Evolutionary conservation across 305 asterid species (phyloP), one percentile per base, ranked within the genome.

Genomic region (Striga hermonthica): DNA sequence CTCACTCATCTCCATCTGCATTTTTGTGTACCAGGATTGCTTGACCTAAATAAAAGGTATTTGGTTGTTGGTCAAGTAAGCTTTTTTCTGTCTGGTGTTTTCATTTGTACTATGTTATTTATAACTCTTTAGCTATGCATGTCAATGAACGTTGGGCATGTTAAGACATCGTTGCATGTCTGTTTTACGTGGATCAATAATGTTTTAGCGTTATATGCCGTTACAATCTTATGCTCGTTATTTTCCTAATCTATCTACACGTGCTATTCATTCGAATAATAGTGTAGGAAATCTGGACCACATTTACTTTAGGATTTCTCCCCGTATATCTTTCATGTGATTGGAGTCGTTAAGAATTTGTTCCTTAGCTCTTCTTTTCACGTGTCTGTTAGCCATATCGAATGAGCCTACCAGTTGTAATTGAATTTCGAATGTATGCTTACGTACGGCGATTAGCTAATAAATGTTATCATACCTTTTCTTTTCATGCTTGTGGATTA

Each of bases 81-180:
- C 22, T 47, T 47, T 11, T n/a, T 22, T 22, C 31, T 22, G 31
- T 22, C 31, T 22, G 31, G 1, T 22, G 31, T 22, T 0, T 22
- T 22, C 31, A 22, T 0, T 22, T 22, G 31, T 22, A 22, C 31
- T 22, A 22, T 22, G 31, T 22, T 22, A 22, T 22, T 22, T 22
- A 22, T 22, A 22, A 22, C 64, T 9, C 39, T 34, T 38, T 52
- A 36, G 68, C 7, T 65, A 12, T 22, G 9, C 4, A 9, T 47
- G 22, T 16, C 35, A 2, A 12, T 16, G 38, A 41, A 44, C 31
- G 12, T 44, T 39, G 7, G 6, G 41, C 48, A 11, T 22, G 6
- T 60, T 31, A 5, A 49, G 39, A 47, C 62, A 54, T 54, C 69
- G 36, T 13, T 31, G 52, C 47, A 49, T 60, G 36, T 31, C 34